phyloP scores from a whole-genome alignment of 2,329 filamentous ascomycete species.

The Calonectria montana region DNA sequence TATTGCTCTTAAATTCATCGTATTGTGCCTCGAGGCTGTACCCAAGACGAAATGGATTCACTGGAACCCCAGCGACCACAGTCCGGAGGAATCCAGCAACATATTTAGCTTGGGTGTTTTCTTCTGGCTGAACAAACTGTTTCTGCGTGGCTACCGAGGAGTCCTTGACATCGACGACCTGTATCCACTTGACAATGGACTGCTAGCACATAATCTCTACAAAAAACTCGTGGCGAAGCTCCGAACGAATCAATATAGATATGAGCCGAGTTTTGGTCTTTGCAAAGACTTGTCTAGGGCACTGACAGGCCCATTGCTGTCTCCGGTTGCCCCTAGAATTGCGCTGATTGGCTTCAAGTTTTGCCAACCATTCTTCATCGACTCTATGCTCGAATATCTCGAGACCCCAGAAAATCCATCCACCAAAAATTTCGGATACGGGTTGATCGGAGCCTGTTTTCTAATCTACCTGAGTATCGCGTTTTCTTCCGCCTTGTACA shows the following conservation, averaged over 20 bases:
- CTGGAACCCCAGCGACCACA: slow-evolving; percentile 52
- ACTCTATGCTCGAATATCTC: slow-evolving; percentile 51
- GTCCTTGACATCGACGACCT: slow-evolving; percentile 49
- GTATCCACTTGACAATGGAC: slow-evolving; percentile 47
- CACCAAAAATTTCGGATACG: slow-evolving; percentile 49
- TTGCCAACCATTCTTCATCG: slow-evolving; percentile 57
- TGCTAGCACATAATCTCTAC: slow-evolving; percentile 38
- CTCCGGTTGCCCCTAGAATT: slow-evolving; percentile 51
- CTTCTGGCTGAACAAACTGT: slow-evolving; percentile 51
- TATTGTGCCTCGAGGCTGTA: slow-evolving; percentile 52
- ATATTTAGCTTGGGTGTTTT: slow-evolving; percentile 47
- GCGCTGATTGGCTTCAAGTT: slow-evolving; percentile 54
- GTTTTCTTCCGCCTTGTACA: slow-evolving; percentile 52
- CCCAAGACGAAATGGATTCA: slow-evolving; percentile 52
- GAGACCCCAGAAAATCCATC: slow-evolving; percentile 29
- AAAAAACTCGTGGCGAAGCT: slow-evolving; percentile 30
- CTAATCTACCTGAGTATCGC: slow-evolving; percentile 56
- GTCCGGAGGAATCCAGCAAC: slow-evolving; percentile 51
- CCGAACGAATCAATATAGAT: slow-evolving; percentile 38
- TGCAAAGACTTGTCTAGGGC: slow-evolving; percentile 44
- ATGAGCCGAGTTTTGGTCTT: slow-evolving; percentile 43
- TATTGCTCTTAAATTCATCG: slow-evolving; percentile 48
- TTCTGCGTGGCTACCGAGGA: slow-evolving; percentile 49
- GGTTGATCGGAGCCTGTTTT: slow-evolving; percentile 54
- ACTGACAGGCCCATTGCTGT: slow-evolving; percentile 46